Percentiles rank a stretch among this genome's conserved stretches.
phyloP scores from a whole-genome alignment of 768 basidiomycete species.

The Coprinopsis sp. region DNA sequence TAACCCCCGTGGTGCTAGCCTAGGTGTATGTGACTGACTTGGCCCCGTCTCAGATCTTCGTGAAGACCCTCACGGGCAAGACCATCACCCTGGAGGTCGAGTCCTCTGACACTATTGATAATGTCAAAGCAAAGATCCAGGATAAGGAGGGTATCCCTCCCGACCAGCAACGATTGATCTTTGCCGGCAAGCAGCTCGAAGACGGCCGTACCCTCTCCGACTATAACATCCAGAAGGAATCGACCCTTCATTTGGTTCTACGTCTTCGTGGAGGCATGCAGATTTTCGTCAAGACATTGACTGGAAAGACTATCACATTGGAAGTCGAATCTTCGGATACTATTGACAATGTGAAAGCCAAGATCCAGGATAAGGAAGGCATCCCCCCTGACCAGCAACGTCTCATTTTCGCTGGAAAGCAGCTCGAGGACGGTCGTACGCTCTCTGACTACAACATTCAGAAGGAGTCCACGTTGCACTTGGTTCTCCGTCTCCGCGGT shows the following conservation, averaged over 20 bases:
- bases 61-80: slow-evolving; percentile 83
- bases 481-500: slow-evolving; percentile 68
- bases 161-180: slow-evolving; percentile 87
- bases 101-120: slow-evolving; percentile 72
- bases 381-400: slow-evolving; percentile 88
- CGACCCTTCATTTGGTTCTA: slow-evolving; percentile 76
- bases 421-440: slow-evolving; percentile 90
- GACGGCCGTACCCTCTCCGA: slow-evolving; percentile 91
- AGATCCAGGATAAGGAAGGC: slow-evolving; percentile 81
- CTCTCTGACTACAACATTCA: slow-evolving; percentile 81
- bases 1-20: too few species aligned
- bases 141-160: slow-evolving; percentile 90
- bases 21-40: too few species aligned
- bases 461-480: slow-evolving; percentile 73
- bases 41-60: too few species aligned
- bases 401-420: slow-evolving; percentile 90
- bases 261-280: slow-evolving; percentile 91
- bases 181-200: slow-evolving; percentile 89
- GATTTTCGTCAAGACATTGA: slow-evolving; percentile 84
- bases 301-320: slow-evolving; percentile 88
- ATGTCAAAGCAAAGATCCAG: slow-evolving; percentile 81
- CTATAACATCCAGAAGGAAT: slow-evolving; percentile 90
- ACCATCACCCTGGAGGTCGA: slow-evolving; percentile 89
- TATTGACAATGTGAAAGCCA: slow-evolving; percentile 85
- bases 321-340: slow-evolving; percentile 93